Conservation (phyloP, 257 asterid genomes). For the Solanum paucissectum region DNA sequence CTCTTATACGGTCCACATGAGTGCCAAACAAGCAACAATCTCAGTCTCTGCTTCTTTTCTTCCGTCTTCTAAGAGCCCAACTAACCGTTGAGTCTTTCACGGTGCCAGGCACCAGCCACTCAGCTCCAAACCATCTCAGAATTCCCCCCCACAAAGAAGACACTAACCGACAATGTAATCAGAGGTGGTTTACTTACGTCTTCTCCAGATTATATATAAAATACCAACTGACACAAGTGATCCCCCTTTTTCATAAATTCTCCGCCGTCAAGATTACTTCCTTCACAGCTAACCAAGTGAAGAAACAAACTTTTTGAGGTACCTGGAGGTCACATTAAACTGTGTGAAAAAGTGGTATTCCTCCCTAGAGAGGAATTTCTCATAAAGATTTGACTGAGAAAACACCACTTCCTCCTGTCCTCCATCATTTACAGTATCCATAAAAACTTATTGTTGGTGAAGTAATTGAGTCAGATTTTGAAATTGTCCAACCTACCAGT, state of each 20-base stretch:
- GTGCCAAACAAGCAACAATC: neutral
- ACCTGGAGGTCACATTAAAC: neutral
- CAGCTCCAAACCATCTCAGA: neutral
- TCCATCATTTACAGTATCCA: neutral
- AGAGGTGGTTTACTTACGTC: neutral
- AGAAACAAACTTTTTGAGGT: neutral
- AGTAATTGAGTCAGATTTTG: neutral
- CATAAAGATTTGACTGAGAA: neutral
- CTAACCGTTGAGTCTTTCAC: neutral
- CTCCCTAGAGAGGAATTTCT: neutral
- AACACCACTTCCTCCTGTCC: neutral
- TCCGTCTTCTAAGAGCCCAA: neutral
- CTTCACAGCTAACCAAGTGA: neutral
- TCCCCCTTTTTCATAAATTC: neutral
- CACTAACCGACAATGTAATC: neutral
- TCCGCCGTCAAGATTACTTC: neutral
- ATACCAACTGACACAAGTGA: neutral
- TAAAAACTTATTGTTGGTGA: neutral
- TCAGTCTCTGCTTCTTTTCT: neutral
- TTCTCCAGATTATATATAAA: neutral
- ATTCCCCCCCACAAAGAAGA: neutral
- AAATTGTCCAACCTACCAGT: neutral
- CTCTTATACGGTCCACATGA: neutral
- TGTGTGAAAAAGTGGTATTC: neutral
- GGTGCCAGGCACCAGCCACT: neutral